phyloP scores from a whole-genome alignment of 2,329 filamentous ascomycete species.

The Chaetomiaceae sp. region DNA sequence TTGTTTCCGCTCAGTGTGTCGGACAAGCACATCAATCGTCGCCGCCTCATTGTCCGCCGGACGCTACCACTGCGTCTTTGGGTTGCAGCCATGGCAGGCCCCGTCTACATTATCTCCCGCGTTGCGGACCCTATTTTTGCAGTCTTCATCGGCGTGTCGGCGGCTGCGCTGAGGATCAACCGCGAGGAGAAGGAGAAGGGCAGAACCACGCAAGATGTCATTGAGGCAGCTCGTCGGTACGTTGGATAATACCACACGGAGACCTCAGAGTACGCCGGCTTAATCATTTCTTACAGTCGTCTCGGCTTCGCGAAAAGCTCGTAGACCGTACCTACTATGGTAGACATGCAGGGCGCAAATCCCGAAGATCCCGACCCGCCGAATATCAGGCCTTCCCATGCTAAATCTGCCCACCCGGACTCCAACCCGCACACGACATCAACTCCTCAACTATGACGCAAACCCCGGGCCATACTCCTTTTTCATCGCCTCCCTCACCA shows the following conservation, averaged over 20 bases:
- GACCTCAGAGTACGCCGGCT: not conserved
- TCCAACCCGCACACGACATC: not conserved
- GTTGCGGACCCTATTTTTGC: conserved; percentile 55
- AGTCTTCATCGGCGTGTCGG: conserved; percentile 48
- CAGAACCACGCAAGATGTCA: conserved; percentile 43
- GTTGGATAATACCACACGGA: conserved; percentile 1
- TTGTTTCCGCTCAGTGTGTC: too few relatives aligned
- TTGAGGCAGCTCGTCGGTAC: conserved; percentile 43
- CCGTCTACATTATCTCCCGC: conserved; percentile 55
- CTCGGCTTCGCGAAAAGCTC: conserved; percentile 16
- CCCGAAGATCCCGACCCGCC: not conserved
- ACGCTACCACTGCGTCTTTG: not conserved
- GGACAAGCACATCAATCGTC: too few relatives aligned
- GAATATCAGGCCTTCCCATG: conserved; percentile 3
- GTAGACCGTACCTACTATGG: conserved; percentile 1
- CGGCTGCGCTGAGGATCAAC: conserved; percentile 51
- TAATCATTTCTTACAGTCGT: conserved; percentile 11
- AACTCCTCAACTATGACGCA: conserved; percentile 28
- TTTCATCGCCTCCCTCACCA: conserved; percentile 63
- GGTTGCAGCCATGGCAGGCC: conserved; percentile 40
- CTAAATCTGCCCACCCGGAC: not conserved
- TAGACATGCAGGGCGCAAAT: not conserved
- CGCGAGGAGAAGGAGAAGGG: conserved; percentile 56
- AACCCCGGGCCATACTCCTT: conserved; percentile 57
- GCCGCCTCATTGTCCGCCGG: not conserved